These are phyloP conservation scores for Ophiorrhiza pumila DNA, from an alignment of 257 asterid species.

Conservation along the genomic window DNA sequence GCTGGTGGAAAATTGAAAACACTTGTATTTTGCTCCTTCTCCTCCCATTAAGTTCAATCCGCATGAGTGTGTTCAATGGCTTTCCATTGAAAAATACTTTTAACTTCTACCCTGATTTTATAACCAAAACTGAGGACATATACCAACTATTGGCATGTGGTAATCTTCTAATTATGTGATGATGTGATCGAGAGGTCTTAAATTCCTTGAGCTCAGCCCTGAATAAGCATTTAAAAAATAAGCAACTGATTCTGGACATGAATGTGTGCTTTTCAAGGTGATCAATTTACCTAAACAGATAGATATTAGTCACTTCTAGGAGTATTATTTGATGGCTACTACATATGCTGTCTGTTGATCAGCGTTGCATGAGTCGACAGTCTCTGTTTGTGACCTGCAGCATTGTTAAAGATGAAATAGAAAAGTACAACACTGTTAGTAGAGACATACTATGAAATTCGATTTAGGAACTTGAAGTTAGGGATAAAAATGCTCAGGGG, in stretches of 20 bases:
- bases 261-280: not conserved
- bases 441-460: not conserved
- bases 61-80: not conserved
- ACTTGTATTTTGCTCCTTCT: not conserved
- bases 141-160: not conserved
- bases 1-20: not conserved
- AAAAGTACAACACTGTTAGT: not conserved
- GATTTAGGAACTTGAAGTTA: not conserved
- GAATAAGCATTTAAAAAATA: not conserved
- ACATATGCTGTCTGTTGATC: not conserved
- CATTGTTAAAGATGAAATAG: not conserved
- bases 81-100: not conserved
- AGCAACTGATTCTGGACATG: not conserved
- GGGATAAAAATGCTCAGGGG: not conserved
- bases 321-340: not conserved
- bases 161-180: not conserved
- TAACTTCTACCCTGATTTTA: not conserved
- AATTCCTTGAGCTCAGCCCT: not conserved
- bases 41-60: not conserved
- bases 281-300: not conserved
- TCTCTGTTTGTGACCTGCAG: not conserved
- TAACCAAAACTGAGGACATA: not conserved
- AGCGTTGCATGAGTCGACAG: not conserved
- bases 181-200: not conserved
- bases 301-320: not conserved